Base-by-base conservation (phyloP, 495 filamentous ascomycete species). In the Jackrogersella minutella region DNA sequence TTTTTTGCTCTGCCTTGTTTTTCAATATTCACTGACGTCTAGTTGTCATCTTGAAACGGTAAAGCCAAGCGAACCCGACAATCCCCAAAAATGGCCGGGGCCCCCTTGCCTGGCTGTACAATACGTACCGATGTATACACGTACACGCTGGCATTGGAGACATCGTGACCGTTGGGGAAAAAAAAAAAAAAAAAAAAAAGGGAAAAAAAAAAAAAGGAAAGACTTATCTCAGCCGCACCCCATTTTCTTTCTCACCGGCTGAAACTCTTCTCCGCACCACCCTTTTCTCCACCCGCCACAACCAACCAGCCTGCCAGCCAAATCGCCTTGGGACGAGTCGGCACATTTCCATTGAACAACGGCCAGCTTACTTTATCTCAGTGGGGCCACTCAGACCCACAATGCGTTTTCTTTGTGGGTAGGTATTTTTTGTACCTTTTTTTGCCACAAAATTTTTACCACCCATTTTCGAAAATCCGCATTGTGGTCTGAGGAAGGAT, bases 171-270 rank as follows among this genome's bases (percentile, higher is more conserved):
- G 64, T 67, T 67, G 44, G 28, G n/a, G n/a, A n/a, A n/a, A n/a
- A n/a, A n/a, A n/a, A n/a, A n/a, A n/a, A n/a, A n/a, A n/a, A n/a
- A n/a, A n/a, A n/a, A n/a, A n/a, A n/a, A n/a, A n/a, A n/a, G n/a
- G n/a, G n/a, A n/a, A n/a, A n/a, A n/a, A n/a, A n/a, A n/a, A n/a
- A n/a, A n/a, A n/a, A n/a, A n/a, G n/a, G 39, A 60, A 50, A 51
- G 10, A 39, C 40, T 31, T 68, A 53, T 46, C 53, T 62, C 53
- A 68, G 53, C 64, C 64, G 64, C 64, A 68, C 53, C 43, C n/a
- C 39, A 3, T 21, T 26, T 56, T 56, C 26, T 39, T 33, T 24
- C 28, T 64, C 56, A 19, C 57, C 57, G 51, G 64, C 64, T 66
- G 64, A 66, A 51, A 66, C 41, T 24, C 24, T 55, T 36, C 53